Evolutionary conservation across 1,139 yeast genomes (phyloP).

Genomic region (Geotrichum australiense): DNA sequence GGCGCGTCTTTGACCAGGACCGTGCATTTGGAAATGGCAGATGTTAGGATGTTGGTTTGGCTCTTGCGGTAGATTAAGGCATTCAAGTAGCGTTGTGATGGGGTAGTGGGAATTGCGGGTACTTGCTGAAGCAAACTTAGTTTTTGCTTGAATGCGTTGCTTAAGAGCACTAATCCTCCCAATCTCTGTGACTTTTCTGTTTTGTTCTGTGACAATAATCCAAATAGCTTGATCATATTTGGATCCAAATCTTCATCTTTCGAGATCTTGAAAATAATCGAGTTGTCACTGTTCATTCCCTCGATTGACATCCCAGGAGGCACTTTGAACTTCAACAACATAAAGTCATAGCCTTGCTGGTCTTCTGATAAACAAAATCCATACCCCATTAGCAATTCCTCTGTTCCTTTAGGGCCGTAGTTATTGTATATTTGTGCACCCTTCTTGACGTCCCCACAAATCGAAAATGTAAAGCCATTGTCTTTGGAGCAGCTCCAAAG

Average conservation of each 20-base stretch:
- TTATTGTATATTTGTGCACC: conserved; percentile 62
- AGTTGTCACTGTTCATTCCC: not conserved
- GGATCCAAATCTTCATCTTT: conserved; percentile 6
- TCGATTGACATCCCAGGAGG: conserved; percentile 7
- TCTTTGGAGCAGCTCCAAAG: conserved; percentile 46
- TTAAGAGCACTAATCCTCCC: conserved; percentile 6
- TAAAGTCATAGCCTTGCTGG: conserved; percentile 52
- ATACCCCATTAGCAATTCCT: conserved; percentile 52
- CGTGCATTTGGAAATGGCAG: not conserved
- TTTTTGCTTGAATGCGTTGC: conserved; percentile 8
- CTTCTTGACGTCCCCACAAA: conserved; percentile 18
- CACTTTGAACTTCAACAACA: conserved; percentile 41
- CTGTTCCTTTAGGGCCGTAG: conserved; percentile 83
- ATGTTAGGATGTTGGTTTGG: conserved; percentile 4
- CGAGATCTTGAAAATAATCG: conserved; percentile 5
- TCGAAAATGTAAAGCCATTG: conserved; percentile 24
- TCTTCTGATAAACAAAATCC: conserved; percentile 58
- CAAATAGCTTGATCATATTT: conserved; percentile 5
- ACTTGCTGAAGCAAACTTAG: not conserved
- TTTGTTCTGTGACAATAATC: conserved; percentile 2
- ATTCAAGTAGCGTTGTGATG: not conserved
- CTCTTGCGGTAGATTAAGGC: conserved; percentile 7
- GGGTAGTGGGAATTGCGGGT: not conserved
- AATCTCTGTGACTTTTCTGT: not conserved
- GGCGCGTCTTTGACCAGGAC: not conserved